Conservation (phyloP, 1,284 basidiomycete genomes). For the Salmacisia buchloeana region DNA sequence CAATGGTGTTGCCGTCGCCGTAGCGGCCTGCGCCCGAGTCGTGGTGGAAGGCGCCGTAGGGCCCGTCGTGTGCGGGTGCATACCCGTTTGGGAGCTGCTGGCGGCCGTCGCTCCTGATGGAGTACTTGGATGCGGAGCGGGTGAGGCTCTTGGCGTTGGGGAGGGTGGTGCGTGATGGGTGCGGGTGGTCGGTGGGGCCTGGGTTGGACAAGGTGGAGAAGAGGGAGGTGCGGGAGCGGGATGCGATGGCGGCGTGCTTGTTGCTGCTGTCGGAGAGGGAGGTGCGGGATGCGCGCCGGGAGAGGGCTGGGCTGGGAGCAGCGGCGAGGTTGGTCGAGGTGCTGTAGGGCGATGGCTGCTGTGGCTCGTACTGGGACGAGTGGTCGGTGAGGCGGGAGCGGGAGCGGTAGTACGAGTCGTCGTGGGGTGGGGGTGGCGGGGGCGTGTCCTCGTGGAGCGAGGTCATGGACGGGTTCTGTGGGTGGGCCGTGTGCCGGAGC, state of each 20-base stretch:
- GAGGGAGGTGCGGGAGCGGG: slow-evolving; percentile 1
- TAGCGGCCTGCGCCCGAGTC: background rate
- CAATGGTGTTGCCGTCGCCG: slow-evolving; percentile 49
- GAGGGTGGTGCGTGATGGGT: slow-evolving; percentile 17
- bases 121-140: slow-evolving; percentile 16
- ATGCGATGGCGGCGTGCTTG: slow-evolving; percentile 18
- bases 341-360: background rate
- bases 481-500: background rate
- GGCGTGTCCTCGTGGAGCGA: background rate
- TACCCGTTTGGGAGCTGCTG: background rate
- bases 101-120: slow-evolving; percentile 7
- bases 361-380: slow-evolving; percentile 4
- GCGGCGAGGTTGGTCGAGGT: background rate
- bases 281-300: background rate
- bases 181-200: slow-evolving; percentile 14
- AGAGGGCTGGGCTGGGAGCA: background rate
- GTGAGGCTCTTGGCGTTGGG: slow-evolving; percentile 12
- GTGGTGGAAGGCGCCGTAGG: background rate
- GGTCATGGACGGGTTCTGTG: slow-evolving; percentile 3
- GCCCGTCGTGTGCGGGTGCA: slow-evolving; percentile 6
- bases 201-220: slow-evolving; percentile 27
- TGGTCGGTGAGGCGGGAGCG: slow-evolving; percentile 2
- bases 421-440: slow-evolving; percentile 4
- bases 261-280: slow-evolving; percentile 2
- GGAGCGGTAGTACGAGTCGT: slow-evolving; percentile 7